phyloP scores from a whole-genome alignment of 1,139 yeast species.

The Candida sp. region DNA sequence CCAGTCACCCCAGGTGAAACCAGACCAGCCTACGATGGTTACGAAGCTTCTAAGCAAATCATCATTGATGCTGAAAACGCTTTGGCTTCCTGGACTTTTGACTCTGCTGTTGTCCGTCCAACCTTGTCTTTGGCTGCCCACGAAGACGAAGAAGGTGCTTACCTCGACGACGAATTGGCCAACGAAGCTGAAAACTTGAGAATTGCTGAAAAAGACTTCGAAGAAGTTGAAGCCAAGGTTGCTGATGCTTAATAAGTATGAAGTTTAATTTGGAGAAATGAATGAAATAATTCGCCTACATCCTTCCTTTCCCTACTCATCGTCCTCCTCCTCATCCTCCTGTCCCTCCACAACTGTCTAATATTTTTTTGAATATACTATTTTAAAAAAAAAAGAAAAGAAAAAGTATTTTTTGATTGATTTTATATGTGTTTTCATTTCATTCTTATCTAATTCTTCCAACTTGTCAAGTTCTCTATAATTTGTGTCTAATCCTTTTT shows the following conservation, averaged over 20 bases:
- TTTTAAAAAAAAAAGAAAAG: no score
- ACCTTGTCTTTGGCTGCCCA: constrained; percentile 84
- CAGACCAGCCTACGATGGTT: constrained; percentile 98
- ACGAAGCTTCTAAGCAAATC: constrained; percentile 97
- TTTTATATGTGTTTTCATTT: no score
- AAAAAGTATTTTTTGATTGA: no score
- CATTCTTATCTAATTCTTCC: no score
- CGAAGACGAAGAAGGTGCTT: constrained; percentile 65
- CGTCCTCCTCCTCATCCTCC: no score
- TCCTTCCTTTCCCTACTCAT: no score
- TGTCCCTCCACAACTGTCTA: no score
- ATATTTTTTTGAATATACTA: no score
- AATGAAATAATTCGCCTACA: no score
- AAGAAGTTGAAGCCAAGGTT: constrained; percentile 14
- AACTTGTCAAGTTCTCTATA: no score
- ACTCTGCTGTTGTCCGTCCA: constrained; percentile 95
- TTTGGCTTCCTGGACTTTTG: constrained; percentile 95
- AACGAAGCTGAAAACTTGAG: constrained; percentile 58
- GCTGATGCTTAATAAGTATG: background rate
- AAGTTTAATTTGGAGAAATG: background rate
- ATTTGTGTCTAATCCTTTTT: no score
- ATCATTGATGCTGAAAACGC: constrained; percentile 98
- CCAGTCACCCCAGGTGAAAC: constrained; percentile 99
- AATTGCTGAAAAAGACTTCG: constrained; percentile 58
- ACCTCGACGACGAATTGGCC: constrained; percentile 56